Evolutionary conservation across 2,329 filamentous ascomycete genomes (phyloP), one percentile per base, ranked within the genome.

Genomic region (Simplicillium sp.): DNA sequence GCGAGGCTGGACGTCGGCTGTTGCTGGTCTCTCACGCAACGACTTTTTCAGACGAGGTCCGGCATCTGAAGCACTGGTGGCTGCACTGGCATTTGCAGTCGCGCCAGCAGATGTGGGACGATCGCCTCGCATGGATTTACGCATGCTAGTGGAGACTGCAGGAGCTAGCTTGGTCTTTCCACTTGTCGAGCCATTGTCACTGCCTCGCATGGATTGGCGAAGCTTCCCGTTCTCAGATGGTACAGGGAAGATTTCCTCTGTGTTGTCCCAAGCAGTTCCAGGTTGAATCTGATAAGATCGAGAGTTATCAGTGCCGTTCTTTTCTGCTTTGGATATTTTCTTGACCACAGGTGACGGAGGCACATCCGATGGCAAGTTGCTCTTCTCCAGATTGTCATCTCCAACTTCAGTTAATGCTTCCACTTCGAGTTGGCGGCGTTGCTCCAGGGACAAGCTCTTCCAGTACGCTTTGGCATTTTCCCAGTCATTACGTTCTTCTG

Each of bases 401-500:
- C 62, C 73, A 2, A 67, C 70, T 36, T 77, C 69, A 42, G 76
- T 69, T 37, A 71, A 56, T 2, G 73, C 73, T 44, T 80, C 77
- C 4, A 60, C 64, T 51, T 81, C 77, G 28, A 82, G 67, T 51
- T 80, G 73, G 7, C 73, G 73, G 34, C 80, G 74, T 52, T 80
- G 77, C 28, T 82, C 73, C 2, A 68, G 65, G 7, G 73, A 80
- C 7, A 87, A 59, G 39, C 75, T 75, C 46, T 72, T 78, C 84
- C 83, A 87, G 50, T 82, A 86, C 0, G 74, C 65, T 51, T 82
- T 84, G 13, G 80, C 75, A 40, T 74, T 70, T 46, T 80, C 76
- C 84, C 83, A 87, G 41, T 82, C 75, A 45, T 68, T 63, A 11
- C 14, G 32, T 5, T 36, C 36, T 16, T 15, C 42, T 29, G 18